phyloP scores from a whole-genome alignment of 495 filamentous ascomycete genomes.

The Thermothielavioides terrestris region DNA sequence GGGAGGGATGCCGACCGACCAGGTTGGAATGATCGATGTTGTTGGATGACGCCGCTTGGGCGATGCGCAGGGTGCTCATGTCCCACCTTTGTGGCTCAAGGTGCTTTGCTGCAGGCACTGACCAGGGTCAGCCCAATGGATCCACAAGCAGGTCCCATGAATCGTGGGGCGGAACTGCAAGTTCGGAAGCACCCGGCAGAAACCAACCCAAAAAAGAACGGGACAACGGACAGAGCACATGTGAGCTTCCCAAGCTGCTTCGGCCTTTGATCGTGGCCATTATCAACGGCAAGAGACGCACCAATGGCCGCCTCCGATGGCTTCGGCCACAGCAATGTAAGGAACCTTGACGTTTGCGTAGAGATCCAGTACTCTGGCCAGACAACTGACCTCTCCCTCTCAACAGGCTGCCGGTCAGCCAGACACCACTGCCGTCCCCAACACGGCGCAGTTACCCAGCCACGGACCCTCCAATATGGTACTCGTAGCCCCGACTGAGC shows the following conservation, averaged over 20 bases:
- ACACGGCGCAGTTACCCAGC: background rate
- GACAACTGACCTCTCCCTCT: background rate
- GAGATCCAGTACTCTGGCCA: too few relatives aligned
- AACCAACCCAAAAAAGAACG: constrained; percentile 3
- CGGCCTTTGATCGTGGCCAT: background rate
- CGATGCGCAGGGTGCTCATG: too few relatives aligned
- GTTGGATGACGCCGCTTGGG: too few relatives aligned
- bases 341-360: background rate
- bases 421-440: background rate
- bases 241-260: background rate
- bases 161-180: too few relatives aligned
- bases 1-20: too few relatives aligned
- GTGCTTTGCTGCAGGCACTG: too few relatives aligned
- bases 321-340: constrained; percentile 16
- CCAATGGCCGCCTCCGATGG: constrained; percentile 14
- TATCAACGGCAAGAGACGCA: background rate
- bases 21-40: too few relatives aligned
- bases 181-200: constrained; percentile 6
- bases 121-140: too few relatives aligned
- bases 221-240: background rate
- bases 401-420: constrained; percentile 5
- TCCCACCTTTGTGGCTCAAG: too few relatives aligned
- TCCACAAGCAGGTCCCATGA: too few relatives aligned
- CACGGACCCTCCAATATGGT: constrained; percentile 7
- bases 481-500: background rate